A percentile compares a stretch with the other conserved stretches of the same genome.
Evolutionary conservation across 148 eudicot genomes (phyloP).

Genomic region (Oxyria digyna): DNA sequence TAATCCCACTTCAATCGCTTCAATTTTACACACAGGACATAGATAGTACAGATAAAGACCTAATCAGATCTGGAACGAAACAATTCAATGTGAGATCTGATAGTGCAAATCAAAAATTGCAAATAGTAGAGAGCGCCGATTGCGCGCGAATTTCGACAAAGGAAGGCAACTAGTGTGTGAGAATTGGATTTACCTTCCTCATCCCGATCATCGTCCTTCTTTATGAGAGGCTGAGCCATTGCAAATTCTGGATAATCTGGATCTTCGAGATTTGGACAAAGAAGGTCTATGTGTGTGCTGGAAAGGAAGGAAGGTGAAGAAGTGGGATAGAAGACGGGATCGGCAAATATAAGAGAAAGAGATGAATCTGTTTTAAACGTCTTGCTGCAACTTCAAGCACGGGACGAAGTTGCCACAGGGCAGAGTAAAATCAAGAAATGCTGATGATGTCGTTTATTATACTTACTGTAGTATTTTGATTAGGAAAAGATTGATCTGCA

Average conservation of each 20-base stretch:
- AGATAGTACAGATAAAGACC: neutral
- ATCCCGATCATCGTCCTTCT: conserved; percentile 89
- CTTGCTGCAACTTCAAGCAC: neutral
- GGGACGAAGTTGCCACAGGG: neutral
- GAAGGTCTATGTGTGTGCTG: neutral
- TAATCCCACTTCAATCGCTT: neutral
- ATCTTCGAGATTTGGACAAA: conserved; percentile 9
- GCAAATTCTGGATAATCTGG: conserved; percentile 11
- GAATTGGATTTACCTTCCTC: conserved; percentile 44
- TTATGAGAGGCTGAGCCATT: conserved; percentile 74
- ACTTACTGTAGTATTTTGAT: too few species aligned
- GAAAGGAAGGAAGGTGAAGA: neutral
- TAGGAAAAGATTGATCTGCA: too few species aligned
- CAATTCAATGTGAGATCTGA: conserved; percentile 5
- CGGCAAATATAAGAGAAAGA: neutral
- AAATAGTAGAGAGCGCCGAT: neutral
- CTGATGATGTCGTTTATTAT: too few species aligned
- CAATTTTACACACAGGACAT: conserved; percentile 7
- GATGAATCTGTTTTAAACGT: neutral
- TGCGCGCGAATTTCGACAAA: conserved; percentile 4
- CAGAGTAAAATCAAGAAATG: neutral
- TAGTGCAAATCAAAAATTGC: neutral
- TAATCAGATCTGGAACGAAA: conserved; percentile 14
- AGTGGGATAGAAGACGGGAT: neutral
- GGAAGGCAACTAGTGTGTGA: neutral